Evolutionary conservation across 2,329 filamentous ascomycete genomes (phyloP).

Genomic region (Colletotrichum caudatum): DNA sequence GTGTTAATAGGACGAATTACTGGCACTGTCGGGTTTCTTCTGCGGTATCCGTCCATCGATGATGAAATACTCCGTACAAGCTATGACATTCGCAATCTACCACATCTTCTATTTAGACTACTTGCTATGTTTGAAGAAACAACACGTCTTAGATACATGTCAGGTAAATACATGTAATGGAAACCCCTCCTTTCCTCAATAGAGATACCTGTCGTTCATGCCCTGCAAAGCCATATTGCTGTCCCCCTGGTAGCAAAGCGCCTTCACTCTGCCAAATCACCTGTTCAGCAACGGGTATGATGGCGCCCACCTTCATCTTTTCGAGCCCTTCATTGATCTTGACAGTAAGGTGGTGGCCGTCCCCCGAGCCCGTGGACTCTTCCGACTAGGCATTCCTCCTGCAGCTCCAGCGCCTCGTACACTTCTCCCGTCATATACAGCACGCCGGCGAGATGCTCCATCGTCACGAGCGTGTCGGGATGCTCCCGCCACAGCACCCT

Average conservation of each 20-base stretch:
- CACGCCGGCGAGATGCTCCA: conserved; percentile 16
- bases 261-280: conserved; percentile 17
- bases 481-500: conserved; percentile 17
- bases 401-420: background rate
- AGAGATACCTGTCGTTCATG: conserved; percentile 19
- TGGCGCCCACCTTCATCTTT: background rate
- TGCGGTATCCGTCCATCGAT: background rate
- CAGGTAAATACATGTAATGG: background rate
- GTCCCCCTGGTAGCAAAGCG: background rate
- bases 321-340: background rate
- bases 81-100: background rate
- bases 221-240: conserved; percentile 7
- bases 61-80: background rate
- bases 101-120: background rate
- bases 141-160: background rate
- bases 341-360: background rate
- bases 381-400: background rate
- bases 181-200: background rate
- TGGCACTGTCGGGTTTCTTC: background rate
- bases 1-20: background rate
- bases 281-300: background rate
- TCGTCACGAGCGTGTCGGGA: conserved; percentile 14
- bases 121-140: background rate
- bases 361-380: background rate
- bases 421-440: background rate